Percentiles rank a stretch among this genome's conserved stretches.
These are phyloP conservation scores for Ciborinia camelliae DNA, from an alignment of 2,329 filamentous ascomycete species.

Conservation along the genomic window DNA sequence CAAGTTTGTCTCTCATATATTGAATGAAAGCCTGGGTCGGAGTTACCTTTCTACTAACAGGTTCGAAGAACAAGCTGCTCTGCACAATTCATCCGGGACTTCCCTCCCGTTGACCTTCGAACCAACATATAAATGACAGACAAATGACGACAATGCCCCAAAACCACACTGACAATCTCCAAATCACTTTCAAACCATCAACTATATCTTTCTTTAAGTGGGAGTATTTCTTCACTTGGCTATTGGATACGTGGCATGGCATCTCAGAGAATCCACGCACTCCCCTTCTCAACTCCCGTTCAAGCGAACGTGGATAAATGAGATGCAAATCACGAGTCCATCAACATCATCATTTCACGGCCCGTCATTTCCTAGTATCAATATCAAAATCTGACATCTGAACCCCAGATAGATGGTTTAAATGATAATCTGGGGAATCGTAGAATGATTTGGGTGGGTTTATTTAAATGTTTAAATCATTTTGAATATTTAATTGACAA, in stretches of 20 bases:
- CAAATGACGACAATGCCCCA: not conserved
- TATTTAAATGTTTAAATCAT: no score
- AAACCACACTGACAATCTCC: not conserved
- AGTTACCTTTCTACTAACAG: not conserved
- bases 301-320: conserved; percentile 5
- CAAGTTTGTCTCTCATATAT: not conserved
- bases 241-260: conserved; percentile 14
- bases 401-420: not conserved
- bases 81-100: not conserved
- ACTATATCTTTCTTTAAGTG: not conserved
- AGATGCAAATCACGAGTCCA: conserved; percentile 13
- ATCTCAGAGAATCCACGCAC: no score
- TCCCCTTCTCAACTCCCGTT: conserved; percentile 1
- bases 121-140: not conserved
- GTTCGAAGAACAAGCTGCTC: not conserved
- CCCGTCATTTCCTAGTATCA: conserved; percentile 12
- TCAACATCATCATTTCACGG: conserved; percentile 10
- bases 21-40: not conserved
- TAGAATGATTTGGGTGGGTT: not conserved
- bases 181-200: not conserved
- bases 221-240: not conserved
- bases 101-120: not conserved
- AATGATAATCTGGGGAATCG: not conserved
- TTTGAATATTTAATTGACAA: no score
- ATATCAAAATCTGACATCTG: conserved; percentile 1